Evolutionary conservation across 2,329 filamentous ascomycete species (phyloP), one percentile per base, ranked within the genome.

Genomic region (Phialemonium atrogriseum): DNA sequence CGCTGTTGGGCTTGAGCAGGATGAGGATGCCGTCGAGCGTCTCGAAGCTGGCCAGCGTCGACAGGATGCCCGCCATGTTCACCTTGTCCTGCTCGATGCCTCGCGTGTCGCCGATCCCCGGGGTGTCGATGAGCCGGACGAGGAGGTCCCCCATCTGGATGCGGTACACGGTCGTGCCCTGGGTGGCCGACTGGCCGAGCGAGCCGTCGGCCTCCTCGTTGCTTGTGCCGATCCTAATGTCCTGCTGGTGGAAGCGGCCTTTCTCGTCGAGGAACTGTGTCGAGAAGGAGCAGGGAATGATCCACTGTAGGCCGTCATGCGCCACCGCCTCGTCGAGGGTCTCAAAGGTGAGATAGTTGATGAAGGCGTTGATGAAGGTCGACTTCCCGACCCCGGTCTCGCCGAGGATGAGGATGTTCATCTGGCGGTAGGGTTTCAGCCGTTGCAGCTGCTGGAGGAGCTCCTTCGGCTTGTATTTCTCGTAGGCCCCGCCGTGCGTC

Each of bases 321-420:
- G n/a, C 39, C 24, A 56, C 42, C 0, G 61, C 63, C 3, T 64
- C 56, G 7, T 62, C 53, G 0, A 68, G 45, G 1, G 50, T 50
- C 0, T 51, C 42, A 29, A 51, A 59, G 0, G 41, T 46, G 4
- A 68, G 35, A 33, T 68, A 68, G 37, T 68, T 68, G 39, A 60
- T 41, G 20, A 68, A 64, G 0, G 62, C 56, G 27, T 68, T 69
- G 44, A 68, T 66, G 24, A 58, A 68, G 0, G 64, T 67, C 2
- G 59, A 64, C 32, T 69, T 68, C 0, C 65, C 64, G 0, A 66
- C 64, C 0, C 63, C 65, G 1, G 63, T 64, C 39, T 67, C 62
- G 0, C 64, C 64, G 0, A 68, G 46, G 5, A 69, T 55, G 15
- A 68, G 37, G 12, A 68, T 61, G 25, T 66, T 67, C 16, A 58